Base-by-base conservation (phyloP, 345 rosid species). In the Eucalyptus globulus region DNA sequence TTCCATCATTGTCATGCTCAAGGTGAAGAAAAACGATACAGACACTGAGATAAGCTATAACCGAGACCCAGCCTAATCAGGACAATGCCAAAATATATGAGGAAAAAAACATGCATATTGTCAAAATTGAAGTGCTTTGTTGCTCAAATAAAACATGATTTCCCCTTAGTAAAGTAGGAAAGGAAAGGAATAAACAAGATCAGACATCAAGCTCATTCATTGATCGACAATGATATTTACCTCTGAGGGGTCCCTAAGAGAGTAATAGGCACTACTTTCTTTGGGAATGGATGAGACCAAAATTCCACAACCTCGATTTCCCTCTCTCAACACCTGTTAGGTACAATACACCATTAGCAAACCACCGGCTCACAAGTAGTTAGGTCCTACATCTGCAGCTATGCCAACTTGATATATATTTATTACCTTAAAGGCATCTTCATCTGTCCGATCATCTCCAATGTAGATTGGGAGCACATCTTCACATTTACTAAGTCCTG, bases 401-500 rank as follows among this genome's bases (percentile, higher is more conserved):
- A 24, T 45, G 47, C 34, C 14, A 43, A 14, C 37, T 22, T 11
- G 62, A n/a, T 9, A 50, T 50, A 21, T 56, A 11, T 11, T 45
- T 47, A 24, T 62, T 89, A 95, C 99, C 96, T 95, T 95, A 87
- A 98, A 98, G 24, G 99, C 99, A 95, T 98, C 99, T 94, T 98
- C 99, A 87, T 98, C 99, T 80, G 99, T 97, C 89, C 94, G 92
- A 91, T 97, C 99, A 93, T 97, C 99, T 58, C 99, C 99, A 6
- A 98, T 95, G 90, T 98, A 98, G 87, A 98, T 98, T 47, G 99
- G 99, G 54, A 98, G 97, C 87, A 98, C 98, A 24, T 96, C 98
- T 21, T 96, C 95, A 49, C 96, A 89, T 76, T 96, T 92, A 87
- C 86, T 93, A 43, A 97, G 92, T 15, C 96, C 99, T 97, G 89